phyloP scores from a whole-genome alignment of 176 grass and related monocot species.

The Aegilops bicornis region DNA sequence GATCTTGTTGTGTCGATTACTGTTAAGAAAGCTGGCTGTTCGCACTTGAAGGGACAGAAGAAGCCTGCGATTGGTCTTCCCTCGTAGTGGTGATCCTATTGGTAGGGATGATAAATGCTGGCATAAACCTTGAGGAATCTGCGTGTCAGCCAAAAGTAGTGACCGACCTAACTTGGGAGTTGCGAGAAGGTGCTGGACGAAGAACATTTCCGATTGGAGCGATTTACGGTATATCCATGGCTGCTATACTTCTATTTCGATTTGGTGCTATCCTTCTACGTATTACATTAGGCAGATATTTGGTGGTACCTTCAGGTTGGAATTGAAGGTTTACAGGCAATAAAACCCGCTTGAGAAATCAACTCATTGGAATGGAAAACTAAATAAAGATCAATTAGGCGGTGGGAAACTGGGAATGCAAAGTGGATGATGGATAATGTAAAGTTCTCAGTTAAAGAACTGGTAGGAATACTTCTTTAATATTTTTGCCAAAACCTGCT shows the following conservation, averaged over 20 bases:
- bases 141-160: slow-evolving; percentile 71
- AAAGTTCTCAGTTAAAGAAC: slow-evolving; percentile 93
- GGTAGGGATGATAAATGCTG: slow-evolving; percentile 95
- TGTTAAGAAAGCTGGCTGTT: slow-evolving; percentile 72
- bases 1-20: no score
- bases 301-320: slow-evolving; percentile 57
- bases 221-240: slow-evolving; percentile 59
- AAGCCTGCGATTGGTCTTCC: slow-evolving; percentile 50
- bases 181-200: slow-evolving; percentile 26
- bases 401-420: slow-evolving; percentile 46
- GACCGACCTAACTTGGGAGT: slow-evolving; percentile 42
- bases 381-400: no score
- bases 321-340: slow-evolving; percentile 87
- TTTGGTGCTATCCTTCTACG: neutral
- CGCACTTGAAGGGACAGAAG: slow-evolving; percentile 87
- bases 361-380: neutral
- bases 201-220: slow-evolving; percentile 70
- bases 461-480: slow-evolving; percentile 44
- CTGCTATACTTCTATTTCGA: slow-evolving; percentile 5
- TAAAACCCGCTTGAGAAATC: slow-evolving; percentile 66
- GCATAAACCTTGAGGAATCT: slow-evolving; percentile 90
- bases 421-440: slow-evolving; percentile 90
- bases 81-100: slow-evolving; percentile 39
- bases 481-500: slow-evolving; percentile 12
- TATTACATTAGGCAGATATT: slow-evolving; percentile 11